Base-by-base conservation (phyloP, 2,329 filamentous ascomycete genomes). In the Exserohilum turcica region DNA sequence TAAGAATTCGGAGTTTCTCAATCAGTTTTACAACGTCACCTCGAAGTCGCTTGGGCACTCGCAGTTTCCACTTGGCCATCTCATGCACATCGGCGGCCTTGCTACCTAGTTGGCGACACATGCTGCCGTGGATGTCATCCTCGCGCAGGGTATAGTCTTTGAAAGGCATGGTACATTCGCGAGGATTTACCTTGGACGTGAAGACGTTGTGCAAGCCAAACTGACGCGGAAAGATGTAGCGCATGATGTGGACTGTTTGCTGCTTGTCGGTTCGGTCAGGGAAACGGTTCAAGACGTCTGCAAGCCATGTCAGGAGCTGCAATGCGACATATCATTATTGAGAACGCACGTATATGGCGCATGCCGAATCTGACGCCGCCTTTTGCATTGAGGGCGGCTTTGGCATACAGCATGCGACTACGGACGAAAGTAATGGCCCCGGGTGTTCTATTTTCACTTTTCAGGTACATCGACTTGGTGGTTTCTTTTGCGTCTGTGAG, bases 151-250 rank as follows among this genome's bases (percentile, higher is more conserved):
- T 92, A 69, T 96, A 96, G 72, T 96, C 92, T 66, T 91, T 90
- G 66, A 93, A 87, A 21, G 83, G 83, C 63, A 93, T 88, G 0
- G 84, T 79, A 0, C 88, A 93, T 65, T 90, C 84, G 43, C 76
- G 82, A 18, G 69, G 71, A 69, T 94, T 83, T 13, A 88, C 81
- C 3, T 78, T 76, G 5, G 86, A 90, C 0, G 86, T 91, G 70
- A 97, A 97, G n/a, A 89, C 91, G 73, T 97, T 99, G 68, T 96
- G 91, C 3, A 99, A 78, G 12, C 85, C 85, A 67, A 96, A 97
- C 67, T 97, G 92, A 9, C 88, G 83, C 28, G 94, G 94, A 64
- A 99, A 99, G 1, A 99, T 86, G 73, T 97, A 93, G 79, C 93
- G 94, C 83, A 96, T 85, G 16, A 96, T 76, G 62, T 89, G 90